phyloP scores from a whole-genome alignment of 208 protist genomes.

The Balamuthia mandrillaris region DNA sequence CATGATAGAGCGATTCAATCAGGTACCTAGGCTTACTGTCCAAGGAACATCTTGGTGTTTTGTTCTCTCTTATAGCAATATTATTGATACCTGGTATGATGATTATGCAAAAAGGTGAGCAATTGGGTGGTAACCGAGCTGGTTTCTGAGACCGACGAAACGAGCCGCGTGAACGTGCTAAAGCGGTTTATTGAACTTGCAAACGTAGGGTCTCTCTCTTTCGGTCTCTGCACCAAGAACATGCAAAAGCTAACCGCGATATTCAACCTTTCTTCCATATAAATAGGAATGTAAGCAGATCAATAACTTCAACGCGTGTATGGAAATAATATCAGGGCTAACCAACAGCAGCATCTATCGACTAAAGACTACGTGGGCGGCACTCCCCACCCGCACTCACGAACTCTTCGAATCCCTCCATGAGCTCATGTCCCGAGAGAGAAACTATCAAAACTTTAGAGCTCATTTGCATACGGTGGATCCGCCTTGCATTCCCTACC shows the following conservation, averaged over 20 bases:
- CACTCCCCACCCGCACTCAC: neutral
- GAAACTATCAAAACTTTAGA: neutral
- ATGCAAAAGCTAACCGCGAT: no score
- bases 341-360: neutral
- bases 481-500: neutral
- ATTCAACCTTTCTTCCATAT: no score
- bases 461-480: neutral
- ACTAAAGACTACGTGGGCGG: neutral
- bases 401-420: neutral
- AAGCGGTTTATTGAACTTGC: constrained; percentile 55
- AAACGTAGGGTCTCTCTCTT: neutral
- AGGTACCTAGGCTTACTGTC: neutral
- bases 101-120: constrained; percentile 51
- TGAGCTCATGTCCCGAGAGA: neutral
- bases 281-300: neutral
- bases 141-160: constrained; percentile 31
- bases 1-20: constrained; percentile 51
- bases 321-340: constrained; percentile 13
- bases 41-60: neutral
- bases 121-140: constrained; percentile 61
- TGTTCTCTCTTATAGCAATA: neutral
- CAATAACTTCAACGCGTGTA: neutral
- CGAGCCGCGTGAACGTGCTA: constrained; percentile 28
- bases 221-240: neutral
- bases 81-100: constrained; percentile 54